Conservation (phyloP, 257 asterid species). For the Salvia hispanica region DNA sequence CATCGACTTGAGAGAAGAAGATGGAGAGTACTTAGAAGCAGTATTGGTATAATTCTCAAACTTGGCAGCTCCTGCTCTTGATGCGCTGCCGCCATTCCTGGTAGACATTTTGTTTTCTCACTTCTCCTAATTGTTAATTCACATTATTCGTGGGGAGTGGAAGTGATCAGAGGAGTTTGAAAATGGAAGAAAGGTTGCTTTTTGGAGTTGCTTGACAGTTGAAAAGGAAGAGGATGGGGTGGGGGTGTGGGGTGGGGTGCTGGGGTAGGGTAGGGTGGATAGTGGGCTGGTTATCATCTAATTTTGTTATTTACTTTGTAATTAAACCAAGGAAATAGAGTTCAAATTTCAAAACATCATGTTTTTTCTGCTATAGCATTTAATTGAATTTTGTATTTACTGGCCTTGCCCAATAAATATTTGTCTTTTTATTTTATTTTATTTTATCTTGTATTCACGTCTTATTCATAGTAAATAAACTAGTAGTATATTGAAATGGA, state of each 20-base stretch:
- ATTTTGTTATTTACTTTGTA: no score
- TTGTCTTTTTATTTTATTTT: no score
- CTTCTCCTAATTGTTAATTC: conserved; percentile 8
- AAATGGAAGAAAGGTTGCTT: conserved; percentile 29
- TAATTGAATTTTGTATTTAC: not conserved
- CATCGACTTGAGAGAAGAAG: conserved; percentile 55
- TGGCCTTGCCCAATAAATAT: no score
- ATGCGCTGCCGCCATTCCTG: conserved; percentile 52
- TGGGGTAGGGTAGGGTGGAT: no score
- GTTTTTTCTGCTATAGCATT: no score
- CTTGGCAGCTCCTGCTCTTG: conserved; percentile 45
- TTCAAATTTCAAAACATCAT: no score
- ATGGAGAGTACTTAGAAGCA: conserved; percentile 44
- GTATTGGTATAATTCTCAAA: conserved; percentile 38
- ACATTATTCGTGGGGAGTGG: conserved; percentile 17
- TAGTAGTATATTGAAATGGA: no score
- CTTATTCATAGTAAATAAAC: no score
- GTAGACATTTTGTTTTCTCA: conserved; percentile 44
- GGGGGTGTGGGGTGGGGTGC: not conserved
- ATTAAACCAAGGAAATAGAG: no score
- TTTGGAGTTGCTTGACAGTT: conserved; percentile 28
- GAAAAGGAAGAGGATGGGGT: conserved; percentile 18
- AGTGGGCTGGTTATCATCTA: not conserved
- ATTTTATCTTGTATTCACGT: no score
- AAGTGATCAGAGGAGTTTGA: conserved; percentile 31